These are phyloP conservation scores for Cutaneotrichosporon curvatum DNA, from an alignment of 1,284 basidiomycete species.

Conservation along the genomic window DNA sequence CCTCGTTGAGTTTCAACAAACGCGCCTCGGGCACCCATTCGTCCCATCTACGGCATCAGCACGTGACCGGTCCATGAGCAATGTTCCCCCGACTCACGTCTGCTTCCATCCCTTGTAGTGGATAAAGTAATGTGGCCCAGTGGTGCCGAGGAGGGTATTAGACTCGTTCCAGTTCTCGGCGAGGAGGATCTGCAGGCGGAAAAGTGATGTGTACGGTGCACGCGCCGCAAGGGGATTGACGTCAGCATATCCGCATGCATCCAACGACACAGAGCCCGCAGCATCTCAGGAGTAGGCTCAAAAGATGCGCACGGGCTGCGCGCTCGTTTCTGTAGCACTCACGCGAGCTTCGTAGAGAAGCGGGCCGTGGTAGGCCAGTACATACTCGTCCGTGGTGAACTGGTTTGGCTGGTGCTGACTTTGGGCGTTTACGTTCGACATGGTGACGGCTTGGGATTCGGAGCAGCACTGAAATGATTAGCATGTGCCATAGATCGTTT, in stretches of 20 bases:
- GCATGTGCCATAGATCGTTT: no score
- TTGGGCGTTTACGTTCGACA: constrained; percentile 13
- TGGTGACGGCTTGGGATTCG: constrained; percentile 1
- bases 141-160: constrained; percentile 58
- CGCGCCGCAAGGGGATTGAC: neutral
- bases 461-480: no score
- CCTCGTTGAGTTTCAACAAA: constrained; percentile 79
- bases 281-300: constrained; percentile 6
- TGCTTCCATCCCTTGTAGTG: constrained; percentile 99
- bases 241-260: constrained; percentile 18
- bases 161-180: constrained; percentile 66
- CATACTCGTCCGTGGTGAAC: constrained; percentile 60
- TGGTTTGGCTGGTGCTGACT: constrained; percentile 25
- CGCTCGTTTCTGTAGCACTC: constrained; percentile 22
- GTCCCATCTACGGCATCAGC: constrained; percentile 66
- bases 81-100: constrained; percentile 56
- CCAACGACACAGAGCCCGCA: constrained; percentile 1
- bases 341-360: constrained; percentile 90
- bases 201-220: neutral
- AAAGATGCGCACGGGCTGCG: constrained; percentile 7
- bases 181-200: constrained; percentile 59
- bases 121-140: constrained; percentile 83
- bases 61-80: neutral
- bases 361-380: constrained; percentile 89
- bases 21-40: constrained; percentile 88